Evolutionary conservation across 768 basidiomycete genomes (phyloP).

Genomic region (Pleurotus giganteus): DNA sequence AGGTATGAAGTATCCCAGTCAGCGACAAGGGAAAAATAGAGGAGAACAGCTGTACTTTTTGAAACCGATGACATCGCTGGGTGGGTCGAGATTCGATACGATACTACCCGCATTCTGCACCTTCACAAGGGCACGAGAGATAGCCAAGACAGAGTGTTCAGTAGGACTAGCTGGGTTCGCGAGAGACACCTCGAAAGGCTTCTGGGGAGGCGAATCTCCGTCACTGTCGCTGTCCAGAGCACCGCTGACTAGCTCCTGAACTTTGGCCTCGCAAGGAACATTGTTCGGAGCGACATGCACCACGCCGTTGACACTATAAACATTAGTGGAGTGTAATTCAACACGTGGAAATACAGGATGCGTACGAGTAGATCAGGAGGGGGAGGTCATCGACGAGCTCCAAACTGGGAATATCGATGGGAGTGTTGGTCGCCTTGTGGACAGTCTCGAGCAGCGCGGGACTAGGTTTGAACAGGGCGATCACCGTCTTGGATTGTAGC

Average conservation of each 20-base stretch:
- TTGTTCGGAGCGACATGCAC: conserved; percentile 3
- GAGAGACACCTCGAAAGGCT: neutral
- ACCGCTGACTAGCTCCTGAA: neutral
- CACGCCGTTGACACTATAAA: neutral
- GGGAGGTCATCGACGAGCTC: neutral
- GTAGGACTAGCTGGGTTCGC: neutral
- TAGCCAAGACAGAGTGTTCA: neutral
- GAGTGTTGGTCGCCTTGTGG: neutral
- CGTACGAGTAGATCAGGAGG: neutral
- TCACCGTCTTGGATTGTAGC: neutral
- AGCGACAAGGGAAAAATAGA: neutral
- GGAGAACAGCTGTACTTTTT: neutral
- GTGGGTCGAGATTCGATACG: neutral
- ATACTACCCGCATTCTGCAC: no score
- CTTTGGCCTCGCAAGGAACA: neutral
- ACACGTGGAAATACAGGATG: neutral
- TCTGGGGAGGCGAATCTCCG: neutral
- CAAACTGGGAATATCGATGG: neutral
- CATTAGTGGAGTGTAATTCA: neutral
- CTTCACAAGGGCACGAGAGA: neutral
- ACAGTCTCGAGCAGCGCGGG: neutral
- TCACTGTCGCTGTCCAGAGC: neutral
- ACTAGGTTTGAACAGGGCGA: neutral
- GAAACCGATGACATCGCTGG: neutral
- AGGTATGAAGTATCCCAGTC: neutral